These are phyloP conservation scores for Epipyxis sp. DNA, from an alignment of 108 stramenopile species.

Conservation along the genomic window DNA sequence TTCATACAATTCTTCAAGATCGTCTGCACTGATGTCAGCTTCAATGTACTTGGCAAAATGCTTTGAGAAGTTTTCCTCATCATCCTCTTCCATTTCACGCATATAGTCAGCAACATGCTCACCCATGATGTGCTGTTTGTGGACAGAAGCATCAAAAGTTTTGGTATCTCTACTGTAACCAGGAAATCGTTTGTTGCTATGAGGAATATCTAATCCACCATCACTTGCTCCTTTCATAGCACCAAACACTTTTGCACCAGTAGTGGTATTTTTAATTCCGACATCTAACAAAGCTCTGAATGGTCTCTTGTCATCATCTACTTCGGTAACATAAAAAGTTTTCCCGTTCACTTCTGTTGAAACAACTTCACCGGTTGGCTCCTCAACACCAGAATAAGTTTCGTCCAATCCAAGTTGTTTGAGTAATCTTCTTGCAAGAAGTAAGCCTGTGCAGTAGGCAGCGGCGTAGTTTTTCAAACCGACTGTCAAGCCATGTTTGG, in stretches of 20 bases:
- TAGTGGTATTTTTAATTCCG: constrained; percentile 88
- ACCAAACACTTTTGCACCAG: constrained; percentile 63
- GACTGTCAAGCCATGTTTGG: constrained; percentile 81
- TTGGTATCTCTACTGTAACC: constrained; percentile 96
- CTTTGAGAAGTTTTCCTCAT: constrained; percentile 85
- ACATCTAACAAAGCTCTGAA: constrained; percentile 95
- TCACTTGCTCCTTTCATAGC: constrained; percentile 97
- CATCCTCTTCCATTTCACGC: constrained; percentile 94
- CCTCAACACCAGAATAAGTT: constrained; percentile 65
- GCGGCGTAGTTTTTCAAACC: constrained; percentile 99
- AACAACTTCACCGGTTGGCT: constrained; percentile 63
- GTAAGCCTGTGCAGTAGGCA: constrained; percentile 98
- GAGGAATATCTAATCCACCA: constrained; percentile 95
- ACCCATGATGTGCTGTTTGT: constrained; percentile 94
- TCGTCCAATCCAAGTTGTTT: constrained; percentile 93
- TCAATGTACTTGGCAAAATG: constrained; percentile 79
- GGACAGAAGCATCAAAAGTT: constrained; percentile 92
- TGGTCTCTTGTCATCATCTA: constrained; percentile 96
- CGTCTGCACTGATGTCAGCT: constrained; percentile 72
- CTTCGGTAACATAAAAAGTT: constrained; percentile 93
- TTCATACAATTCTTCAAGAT: constrained; percentile 71
- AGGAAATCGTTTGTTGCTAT: constrained; percentile 97
- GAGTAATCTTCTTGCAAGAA: constrained; percentile 87
- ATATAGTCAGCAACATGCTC: constrained; percentile 95
- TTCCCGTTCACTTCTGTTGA: constrained; percentile 67